Evolutionary conservation across 2,329 filamentous ascomycete species (phyloP), one percentile per base, ranked within the genome.

Genomic region (Fusarium sp.): DNA sequence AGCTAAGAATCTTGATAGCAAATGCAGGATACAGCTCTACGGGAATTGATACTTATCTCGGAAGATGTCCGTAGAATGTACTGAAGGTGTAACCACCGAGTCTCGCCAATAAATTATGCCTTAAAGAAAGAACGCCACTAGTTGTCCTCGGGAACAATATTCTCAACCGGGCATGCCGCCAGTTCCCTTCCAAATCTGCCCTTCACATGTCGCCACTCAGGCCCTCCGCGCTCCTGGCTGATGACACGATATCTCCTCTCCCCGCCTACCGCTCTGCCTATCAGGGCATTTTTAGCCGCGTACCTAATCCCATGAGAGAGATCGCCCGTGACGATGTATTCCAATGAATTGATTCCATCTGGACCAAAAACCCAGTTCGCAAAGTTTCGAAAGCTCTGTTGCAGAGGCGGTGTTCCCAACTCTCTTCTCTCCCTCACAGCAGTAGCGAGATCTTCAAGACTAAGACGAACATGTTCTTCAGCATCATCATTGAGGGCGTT

Each of bases 401-500:
- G 29, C 12, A 61, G 12, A 11, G 23, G 38, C 4, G 19, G 38
- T n/a, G 19, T n/a, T 39, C 38, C 38, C 38, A 19, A 39, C 39
- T 65, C 33, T 14, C 3, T 33, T 19, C 25, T 49, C 23, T 58
- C 42, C 14, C 16, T 23, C 3, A 51, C 18, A 5, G 37, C 23
- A 2, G 21, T 21, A 7, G 14, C 5, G 5, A 35, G 16, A 2
- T 31, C 10, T n/a, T 16, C 5, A 2, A 35, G 19, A 10, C 11
- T 15, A 3, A 12, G 8, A 14, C 1, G 1, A 3, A 15, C 7
- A 11, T 19, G 5, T 1, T 6, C 14, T 35, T 23, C 15, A 2
- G 10, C 4, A 5, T 29, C 31, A 0, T 1, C 4, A 2, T 21
- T 18, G 14, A 35, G 7, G 10, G 3, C 25, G 5, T 2, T 8